phyloP scores from a whole-genome alignment of 2,329 filamentous ascomycete genomes.

The Emmonsia crescens region DNA sequence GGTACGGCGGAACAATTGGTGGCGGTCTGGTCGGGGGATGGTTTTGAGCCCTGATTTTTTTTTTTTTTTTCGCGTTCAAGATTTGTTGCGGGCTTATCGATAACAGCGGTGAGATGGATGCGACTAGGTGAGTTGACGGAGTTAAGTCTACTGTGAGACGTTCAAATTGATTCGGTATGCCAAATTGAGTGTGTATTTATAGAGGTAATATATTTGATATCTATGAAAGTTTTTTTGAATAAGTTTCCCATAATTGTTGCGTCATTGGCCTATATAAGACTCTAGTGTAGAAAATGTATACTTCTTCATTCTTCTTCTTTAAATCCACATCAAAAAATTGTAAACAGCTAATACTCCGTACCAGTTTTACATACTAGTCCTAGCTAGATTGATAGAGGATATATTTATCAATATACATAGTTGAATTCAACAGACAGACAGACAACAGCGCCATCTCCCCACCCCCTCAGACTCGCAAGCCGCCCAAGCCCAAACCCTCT shows the following conservation, averaged over 20 bases:
- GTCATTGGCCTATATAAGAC: not conserved
- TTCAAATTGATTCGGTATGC: not conserved
- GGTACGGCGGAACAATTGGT: not conserved
- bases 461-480: no score
- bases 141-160: not conserved
- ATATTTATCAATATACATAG: not conserved
- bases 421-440: not conserved
- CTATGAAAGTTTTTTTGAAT: not conserved
- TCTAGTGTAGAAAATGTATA: not conserved
- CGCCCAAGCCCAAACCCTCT: no score
- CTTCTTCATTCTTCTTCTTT: no score
- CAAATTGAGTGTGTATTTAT: not conserved
- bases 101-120: not conserved
- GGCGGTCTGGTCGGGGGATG: not conserved
- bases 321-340: no score
- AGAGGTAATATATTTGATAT: not conserved
- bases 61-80: not conserved
- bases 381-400: no score
- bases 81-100: not conserved
- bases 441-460: no score
- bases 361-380: no score
- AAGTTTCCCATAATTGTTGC: not conserved
- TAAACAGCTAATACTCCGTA: no score
- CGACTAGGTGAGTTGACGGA: not conserved
- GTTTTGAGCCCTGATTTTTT: not conserved